phyloP scores from a whole-genome alignment of 164 flowering plant species.

The Stephania cephalantha region DNA sequence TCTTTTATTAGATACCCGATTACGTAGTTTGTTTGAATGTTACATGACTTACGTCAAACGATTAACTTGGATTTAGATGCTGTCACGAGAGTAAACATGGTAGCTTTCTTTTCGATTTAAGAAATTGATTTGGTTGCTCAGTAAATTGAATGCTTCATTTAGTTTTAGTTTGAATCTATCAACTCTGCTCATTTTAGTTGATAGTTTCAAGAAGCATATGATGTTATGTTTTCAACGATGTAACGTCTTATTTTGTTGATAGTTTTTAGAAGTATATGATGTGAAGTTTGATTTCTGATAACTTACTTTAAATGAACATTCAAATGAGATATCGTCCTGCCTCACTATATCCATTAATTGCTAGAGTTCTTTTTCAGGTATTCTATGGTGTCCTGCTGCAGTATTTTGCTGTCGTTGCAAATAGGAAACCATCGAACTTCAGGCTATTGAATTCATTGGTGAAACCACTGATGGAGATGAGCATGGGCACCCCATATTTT shows the following conservation, averaged over 20 bases:
- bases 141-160: neutral
- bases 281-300: neutral
- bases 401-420: slow-evolving; percentile 76
- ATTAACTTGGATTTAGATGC: neutral
- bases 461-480: slow-evolving; percentile 90
- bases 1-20: too few relatives aligned
- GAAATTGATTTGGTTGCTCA: neutral
- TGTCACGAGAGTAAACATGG: neutral
- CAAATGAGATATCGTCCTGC: too few relatives aligned
- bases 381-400: slow-evolving; percentile 88
- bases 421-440: slow-evolving; percentile 65
- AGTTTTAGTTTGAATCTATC: neutral
- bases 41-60: neutral
- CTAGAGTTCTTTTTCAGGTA: slow-evolving; percentile 36
- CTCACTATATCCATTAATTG: neutral
- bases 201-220: neutral
- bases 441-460: slow-evolving; percentile 63
- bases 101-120: neutral
- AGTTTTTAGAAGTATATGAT: too few relatives aligned
- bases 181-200: neutral
- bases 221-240: neutral
- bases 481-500: slow-evolving; percentile 74
- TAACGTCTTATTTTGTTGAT: too few relatives aligned
- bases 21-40: too few relatives aligned
- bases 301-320: neutral